Base-by-base conservation (phyloP, 768 basidiomycete genomes). In the Hygrocybe coccinea region DNA sequence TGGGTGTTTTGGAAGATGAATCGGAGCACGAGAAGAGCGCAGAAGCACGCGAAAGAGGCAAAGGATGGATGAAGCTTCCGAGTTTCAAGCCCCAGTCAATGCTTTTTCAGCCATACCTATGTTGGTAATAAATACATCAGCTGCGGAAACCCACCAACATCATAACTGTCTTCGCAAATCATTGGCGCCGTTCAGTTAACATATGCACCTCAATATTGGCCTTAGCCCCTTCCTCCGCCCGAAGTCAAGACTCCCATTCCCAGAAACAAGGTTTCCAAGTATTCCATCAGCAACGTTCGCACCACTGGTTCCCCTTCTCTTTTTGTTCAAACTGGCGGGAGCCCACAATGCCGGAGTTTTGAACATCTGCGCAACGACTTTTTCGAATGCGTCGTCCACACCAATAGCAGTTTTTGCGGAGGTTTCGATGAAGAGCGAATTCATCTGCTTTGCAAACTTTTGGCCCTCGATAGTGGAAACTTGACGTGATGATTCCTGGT, bases 401-500 rank as follows among this genome's bases (percentile, higher is more conserved):
- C 88, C 87, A 0, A 89, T 76, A 8, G 86, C 82, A 0, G 91
- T 97, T 82, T 97, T 97, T 0, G 95, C 95, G 0, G 87, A 91
- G 1, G 91, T 86, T 73, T 98, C 95, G 44, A 97, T 75, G 71
- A 98, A 98, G 45, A 93, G 74, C 19, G 86, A 89, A 15, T 82
- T 81, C 80, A 92, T 91, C 29, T 89, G 80, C 24, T 75, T 74
- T 0, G 95, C 95, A 61, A 95, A 97, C 1, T 79, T 77, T 56
- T 83, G 73, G 1, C 85, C 95, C 65, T 97, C 93, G 0, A 80
- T 71, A 3, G 82, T 84, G 0, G 89, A 69, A 2, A 99, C 95
- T 67, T 93, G 87, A 3, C 95, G 83, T 9, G 90, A 91, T 72
- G 87, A 90, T 65, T 97, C 95, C 91, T 94, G 63, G n/a, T n/a